phyloP scores from a whole-genome alignment of 805 yeast species.

The Metschnikowia matae region DNA sequence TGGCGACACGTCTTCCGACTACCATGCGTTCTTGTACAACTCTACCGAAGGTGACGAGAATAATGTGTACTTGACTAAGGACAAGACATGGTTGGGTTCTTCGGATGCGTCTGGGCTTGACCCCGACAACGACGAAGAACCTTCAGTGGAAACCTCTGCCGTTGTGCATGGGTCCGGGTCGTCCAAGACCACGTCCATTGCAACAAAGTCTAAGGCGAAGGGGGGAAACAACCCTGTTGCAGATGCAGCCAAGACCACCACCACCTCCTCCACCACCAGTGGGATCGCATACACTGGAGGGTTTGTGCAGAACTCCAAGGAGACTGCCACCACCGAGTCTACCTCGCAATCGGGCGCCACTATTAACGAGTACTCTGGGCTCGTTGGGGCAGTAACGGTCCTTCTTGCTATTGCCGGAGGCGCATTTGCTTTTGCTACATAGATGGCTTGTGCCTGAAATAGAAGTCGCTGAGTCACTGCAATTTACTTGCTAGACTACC shows the following conservation, averaged over 20 bases:
- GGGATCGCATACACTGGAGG: slow-evolving; percentile 28
- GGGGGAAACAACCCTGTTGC: slow-evolving; percentile 10
- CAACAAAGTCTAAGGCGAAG: slow-evolving; percentile 12
- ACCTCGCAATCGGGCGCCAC: slow-evolving; percentile 7
- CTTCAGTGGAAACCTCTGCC: slow-evolving; percentile 13
- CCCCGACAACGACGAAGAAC: slow-evolving; percentile 36
- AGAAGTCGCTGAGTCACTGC: no score
- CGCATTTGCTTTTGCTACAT: slow-evolving; percentile 3
- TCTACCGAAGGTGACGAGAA: slow-evolving; percentile 37
- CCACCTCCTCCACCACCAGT: slow-evolving; percentile 11
- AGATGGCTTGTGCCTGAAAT: not conserved
- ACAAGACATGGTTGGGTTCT: slow-evolving; percentile 55
- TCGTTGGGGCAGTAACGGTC: slow-evolving; percentile 8
- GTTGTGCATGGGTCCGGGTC: slow-evolving; percentile 18
- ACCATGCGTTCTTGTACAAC: slow-evolving; percentile 43
- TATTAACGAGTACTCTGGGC: not conserved
- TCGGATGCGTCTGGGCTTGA: slow-evolving; percentile 65
- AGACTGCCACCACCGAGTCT: not conserved
- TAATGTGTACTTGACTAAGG: slow-evolving; percentile 57
- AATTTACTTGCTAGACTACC: no score
- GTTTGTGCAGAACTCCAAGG: slow-evolving; percentile 30
- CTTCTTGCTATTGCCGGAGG: slow-evolving; percentile 8
- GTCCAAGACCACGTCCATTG: slow-evolving; percentile 15
- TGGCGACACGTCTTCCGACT: slow-evolving; percentile 46
- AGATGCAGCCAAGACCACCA: slow-evolving; percentile 10